Conservation (phyloP, 768 basidiomycete genomes). For the Tephrocybe sp. region DNA sequence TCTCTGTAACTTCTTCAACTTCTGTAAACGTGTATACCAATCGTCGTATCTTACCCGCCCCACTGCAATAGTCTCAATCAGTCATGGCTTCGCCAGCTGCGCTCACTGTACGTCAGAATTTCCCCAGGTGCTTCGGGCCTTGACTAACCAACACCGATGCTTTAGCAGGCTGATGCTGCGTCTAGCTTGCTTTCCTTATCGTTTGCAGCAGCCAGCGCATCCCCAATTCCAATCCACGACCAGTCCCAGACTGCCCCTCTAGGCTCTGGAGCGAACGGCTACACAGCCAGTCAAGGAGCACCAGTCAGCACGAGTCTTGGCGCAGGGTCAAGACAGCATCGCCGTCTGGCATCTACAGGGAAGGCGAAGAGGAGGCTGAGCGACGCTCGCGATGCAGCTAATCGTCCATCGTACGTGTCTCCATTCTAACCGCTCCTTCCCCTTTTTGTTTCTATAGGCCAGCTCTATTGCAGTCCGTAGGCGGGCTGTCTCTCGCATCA, state of each 20-base stretch:
- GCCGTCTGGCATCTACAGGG: constrained; percentile 70
- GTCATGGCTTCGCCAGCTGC: constrained; percentile 16
- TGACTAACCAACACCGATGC: constrained; percentile 14
- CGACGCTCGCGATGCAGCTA: constrained; percentile 78
- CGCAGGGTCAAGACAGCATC: constrained; percentile 50
- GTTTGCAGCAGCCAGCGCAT: constrained; percentile 52
- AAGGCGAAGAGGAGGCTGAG: constrained; percentile 71
- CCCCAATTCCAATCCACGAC: constrained; percentile 38
- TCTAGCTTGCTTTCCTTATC: constrained; percentile 71
- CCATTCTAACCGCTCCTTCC: constrained; percentile 3
- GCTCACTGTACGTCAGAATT: constrained; percentile 22
- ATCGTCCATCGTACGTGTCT: constrained; percentile 66
- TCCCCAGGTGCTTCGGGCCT: constrained; percentile 4
- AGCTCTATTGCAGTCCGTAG: constrained; percentile 31
- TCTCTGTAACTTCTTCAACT: constrained; percentile 13
- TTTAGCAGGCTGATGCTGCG: constrained; percentile 42
- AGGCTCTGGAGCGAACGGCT: constrained; percentile 13
- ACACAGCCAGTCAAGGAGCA: constrained; percentile 18
- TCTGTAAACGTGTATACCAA: constrained; percentile 21
- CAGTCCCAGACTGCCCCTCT: constrained; percentile 9
- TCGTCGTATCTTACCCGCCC: constrained; percentile 11
- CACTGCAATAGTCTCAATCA: constrained; percentile 10
- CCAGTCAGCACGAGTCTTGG: constrained; percentile 28
- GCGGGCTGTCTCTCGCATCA: constrained; percentile 40
- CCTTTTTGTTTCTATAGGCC: constrained; percentile 24